Conservation (phyloP, 371 early-diverging fungal species). For the Apophysomyces variabilis region DNA sequence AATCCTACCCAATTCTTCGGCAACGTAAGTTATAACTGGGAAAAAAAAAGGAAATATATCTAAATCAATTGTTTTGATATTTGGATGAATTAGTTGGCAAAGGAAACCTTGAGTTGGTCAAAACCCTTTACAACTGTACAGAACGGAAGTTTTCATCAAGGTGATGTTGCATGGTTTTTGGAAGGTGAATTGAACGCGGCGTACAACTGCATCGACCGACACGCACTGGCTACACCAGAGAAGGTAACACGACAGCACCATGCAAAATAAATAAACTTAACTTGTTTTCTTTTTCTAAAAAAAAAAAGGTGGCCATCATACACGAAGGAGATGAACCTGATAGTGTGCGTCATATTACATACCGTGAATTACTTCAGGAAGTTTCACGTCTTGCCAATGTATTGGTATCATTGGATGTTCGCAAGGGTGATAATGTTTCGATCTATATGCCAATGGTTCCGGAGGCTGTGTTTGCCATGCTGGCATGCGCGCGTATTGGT, state of each 20-base stretch:
- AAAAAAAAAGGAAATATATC: not conserved
- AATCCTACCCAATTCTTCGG: constrained; percentile 80
- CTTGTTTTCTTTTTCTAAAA: not conserved
- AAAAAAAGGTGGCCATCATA: constrained; percentile 78
- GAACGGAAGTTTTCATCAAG: constrained; percentile 57
- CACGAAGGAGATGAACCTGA: constrained; percentile 91
- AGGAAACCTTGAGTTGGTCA: constrained; percentile 73
- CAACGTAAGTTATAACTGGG: constrained; percentile 46
- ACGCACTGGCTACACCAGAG: constrained; percentile 68
- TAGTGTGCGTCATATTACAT: constrained; percentile 77
- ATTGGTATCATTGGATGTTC: constrained; percentile 76
- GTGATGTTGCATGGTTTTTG: constrained; percentile 80
- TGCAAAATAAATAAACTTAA: not conserved
- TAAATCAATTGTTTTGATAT: not conserved
- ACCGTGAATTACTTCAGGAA: constrained; percentile 77
- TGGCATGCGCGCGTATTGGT: constrained; percentile 96
- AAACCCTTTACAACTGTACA: constrained; percentile 69
- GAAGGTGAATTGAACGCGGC: constrained; percentile 91
- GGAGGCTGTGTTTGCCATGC: constrained; percentile 88
- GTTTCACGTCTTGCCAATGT: constrained; percentile 87
- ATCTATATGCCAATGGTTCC: constrained; percentile 99
- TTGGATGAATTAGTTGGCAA: constrained; percentile 55
- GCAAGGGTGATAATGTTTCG: constrained; percentile 91
- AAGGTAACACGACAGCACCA: constrained; percentile 36
- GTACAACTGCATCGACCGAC: constrained; percentile 95